These are phyloP conservation scores for Lentinula sp. DNA, from an alignment of 768 basidiomycete species.

Conservation along the genomic window DNA sequence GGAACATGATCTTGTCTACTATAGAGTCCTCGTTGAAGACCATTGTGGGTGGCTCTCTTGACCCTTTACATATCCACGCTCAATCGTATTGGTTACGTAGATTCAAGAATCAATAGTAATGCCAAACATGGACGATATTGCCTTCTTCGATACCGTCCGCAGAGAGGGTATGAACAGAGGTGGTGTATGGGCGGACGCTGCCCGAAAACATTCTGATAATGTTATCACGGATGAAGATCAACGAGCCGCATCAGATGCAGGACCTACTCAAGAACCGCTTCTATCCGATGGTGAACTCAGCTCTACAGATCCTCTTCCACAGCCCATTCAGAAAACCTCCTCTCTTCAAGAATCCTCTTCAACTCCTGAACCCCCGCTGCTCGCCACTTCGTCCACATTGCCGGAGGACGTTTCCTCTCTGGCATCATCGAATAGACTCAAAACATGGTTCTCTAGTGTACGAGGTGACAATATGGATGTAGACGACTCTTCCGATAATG, in stretches of 20 bases:
- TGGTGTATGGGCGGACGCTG: slow-evolving; percentile 85
- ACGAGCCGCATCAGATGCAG: neutral
- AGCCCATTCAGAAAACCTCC: neutral
- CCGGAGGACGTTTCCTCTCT: slow-evolving; percentile 1
- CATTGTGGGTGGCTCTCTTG: slow-evolving; percentile 48
- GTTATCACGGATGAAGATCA: neutral
- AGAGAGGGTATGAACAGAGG: slow-evolving; percentile 57
- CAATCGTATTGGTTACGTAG: slow-evolving; percentile 32
- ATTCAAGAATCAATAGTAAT: slow-evolving; percentile 91
- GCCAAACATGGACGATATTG: slow-evolving; percentile 97
- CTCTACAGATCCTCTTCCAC: neutral
- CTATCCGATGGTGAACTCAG: neutral
- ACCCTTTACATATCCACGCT: neutral
- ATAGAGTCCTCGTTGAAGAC: slow-evolving; percentile 88
- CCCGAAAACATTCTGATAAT: slow-evolving; percentile 28
- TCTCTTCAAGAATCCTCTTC: slow-evolving; percentile 6
- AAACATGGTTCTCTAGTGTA: slow-evolving; percentile 53
- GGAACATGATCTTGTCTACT: slow-evolving; percentile 85
- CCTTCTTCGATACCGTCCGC: slow-evolving; percentile 78
- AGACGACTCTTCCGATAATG: slow-evolving; percentile 15
- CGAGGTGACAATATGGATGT: slow-evolving; percentile 28
- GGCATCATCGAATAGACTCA: slow-evolving; percentile 26
- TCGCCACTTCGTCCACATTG: neutral
- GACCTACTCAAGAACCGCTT: neutral
- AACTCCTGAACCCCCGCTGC: neutral